phyloP scores from a whole-genome alignment of 495 filamentous ascomycete genomes.

The Podospora pseudopauciseta region DNA sequence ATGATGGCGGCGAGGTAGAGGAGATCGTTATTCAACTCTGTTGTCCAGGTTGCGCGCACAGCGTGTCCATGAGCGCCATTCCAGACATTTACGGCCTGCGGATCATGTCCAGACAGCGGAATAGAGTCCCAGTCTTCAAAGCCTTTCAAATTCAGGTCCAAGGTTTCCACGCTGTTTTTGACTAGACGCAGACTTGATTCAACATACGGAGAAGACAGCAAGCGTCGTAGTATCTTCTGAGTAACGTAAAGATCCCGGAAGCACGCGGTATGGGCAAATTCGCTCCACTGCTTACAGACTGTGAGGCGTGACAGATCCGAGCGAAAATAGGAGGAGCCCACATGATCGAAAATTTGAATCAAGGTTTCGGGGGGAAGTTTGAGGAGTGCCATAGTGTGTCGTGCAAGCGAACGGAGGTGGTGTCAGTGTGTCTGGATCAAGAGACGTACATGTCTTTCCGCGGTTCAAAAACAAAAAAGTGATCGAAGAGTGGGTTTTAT shows the following conservation, averaged over 20 bases:
- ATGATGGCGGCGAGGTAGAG: not conserved
- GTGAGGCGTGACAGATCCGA: constrained; percentile 3
- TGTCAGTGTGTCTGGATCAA: constrained; percentile 1
- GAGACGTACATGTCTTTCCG: not conserved
- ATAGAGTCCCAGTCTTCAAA: constrained; percentile 1
- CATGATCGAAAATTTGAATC: not conserved
- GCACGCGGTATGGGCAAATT: not conserved
- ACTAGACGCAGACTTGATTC: constrained; percentile 3
- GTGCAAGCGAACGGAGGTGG: not conserved
- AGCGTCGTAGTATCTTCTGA: not conserved
- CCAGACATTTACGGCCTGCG: not conserved
- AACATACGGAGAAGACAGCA: constrained; percentile 3
- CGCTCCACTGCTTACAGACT: not conserved
- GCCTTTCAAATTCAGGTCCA: not conserved
- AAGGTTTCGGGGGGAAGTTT: constrained; percentile 4
- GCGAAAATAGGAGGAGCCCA: constrained; percentile 2
- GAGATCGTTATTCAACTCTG: not conserved
- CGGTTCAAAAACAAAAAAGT: not conserved
- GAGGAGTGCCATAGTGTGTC: not conserved
- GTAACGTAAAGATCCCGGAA: not conserved
- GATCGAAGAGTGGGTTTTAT: not conserved
- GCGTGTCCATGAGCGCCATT: not conserved
- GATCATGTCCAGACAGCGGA: not conserved
- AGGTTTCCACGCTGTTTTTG: constrained; percentile 3
- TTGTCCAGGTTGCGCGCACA: not conserved